Percentiles rank a stretch among this genome's conserved stretches.
Evolutionary conservation across 2,329 filamentous ascomycete genomes (phyloP).

Genomic region (Coniochaeta hoffmannii): DNA sequence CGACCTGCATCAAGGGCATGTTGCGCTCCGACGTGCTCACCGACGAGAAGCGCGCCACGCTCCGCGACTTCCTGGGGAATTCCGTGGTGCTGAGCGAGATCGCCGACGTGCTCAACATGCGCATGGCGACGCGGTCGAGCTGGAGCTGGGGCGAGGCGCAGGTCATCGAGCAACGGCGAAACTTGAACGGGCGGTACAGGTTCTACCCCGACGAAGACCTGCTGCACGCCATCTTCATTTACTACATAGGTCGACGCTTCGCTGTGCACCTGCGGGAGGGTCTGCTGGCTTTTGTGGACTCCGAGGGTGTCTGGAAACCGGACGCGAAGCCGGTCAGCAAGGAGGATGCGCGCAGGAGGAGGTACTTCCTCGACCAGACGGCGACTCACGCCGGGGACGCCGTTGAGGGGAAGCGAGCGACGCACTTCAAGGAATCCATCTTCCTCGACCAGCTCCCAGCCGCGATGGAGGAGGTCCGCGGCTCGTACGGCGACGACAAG

Average conservation of each 20-base stretch:
- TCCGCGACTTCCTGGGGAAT: constrained; percentile 24
- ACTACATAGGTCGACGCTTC: constrained; percentile 31
- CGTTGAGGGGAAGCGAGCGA: constrained; percentile 23
- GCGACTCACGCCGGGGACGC: constrained; percentile 6
- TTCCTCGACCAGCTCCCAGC: constrained; percentile 49
- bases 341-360: constrained; percentile 30
- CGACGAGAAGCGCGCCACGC: constrained; percentile 20
- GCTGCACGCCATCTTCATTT: constrained; percentile 31
- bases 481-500: constrained; percentile 22
- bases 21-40: constrained; percentile 41
- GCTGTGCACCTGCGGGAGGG: constrained; percentile 21
- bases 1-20: constrained; percentile 38
- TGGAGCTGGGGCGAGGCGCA: constrained; percentile 31
- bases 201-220: constrained; percentile 49
- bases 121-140: constrained; percentile 25
- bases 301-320: constrained; percentile 22
- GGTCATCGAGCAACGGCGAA: constrained; percentile 29
- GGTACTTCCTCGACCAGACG: constrained; percentile 32
- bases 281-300: constrained; percentile 16
- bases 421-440: constrained; percentile 34
- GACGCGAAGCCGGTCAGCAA: constrained; percentile 12
- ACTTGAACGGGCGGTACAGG: constrained; percentile 41
- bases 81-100: constrained; percentile 30
- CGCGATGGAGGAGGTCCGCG: constrained; percentile 26
- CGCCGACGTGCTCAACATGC: constrained; percentile 36